phyloP scores from a whole-genome alignment of 179 eudicot species.

The Heliamphora pulchella region DNA sequence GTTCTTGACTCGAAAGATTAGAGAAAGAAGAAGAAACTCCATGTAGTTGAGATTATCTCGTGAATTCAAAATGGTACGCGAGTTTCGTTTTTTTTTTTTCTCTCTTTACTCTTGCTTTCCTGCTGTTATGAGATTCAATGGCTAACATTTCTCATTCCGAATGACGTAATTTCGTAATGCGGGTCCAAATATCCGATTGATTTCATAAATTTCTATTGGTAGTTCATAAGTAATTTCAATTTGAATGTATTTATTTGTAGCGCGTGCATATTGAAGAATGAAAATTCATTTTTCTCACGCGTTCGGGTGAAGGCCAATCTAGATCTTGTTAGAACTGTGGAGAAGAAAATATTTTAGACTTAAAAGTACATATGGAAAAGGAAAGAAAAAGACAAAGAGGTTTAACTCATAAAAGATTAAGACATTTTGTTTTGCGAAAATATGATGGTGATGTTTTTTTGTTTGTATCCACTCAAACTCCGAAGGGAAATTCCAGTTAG shows the following conservation, averaged over 20 bases:
- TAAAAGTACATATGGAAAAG: neutral
- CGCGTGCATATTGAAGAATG: too few relatives aligned
- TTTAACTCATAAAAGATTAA: neutral
- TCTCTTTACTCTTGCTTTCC: neutral
- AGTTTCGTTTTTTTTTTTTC: neutral
- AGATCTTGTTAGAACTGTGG: neutral
- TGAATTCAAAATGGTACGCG: constrained; percentile 13
- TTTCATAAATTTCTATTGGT: neutral
- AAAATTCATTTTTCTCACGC: neutral
- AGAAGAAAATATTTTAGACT: neutral
- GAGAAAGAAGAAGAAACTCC: neutral
- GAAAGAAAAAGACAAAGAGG: neutral
- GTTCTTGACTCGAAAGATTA: constrained; percentile 8
- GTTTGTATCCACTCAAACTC: neutral
- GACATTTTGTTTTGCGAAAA: too few relatives aligned
- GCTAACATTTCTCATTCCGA: neutral
- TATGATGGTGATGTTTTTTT: too few relatives aligned
- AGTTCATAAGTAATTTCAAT: neutral
- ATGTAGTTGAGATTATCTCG: constrained; percentile 10
- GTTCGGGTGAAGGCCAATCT: neutral
- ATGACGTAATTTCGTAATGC: neutral
- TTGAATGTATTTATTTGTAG: neutral
- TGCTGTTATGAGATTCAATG: neutral
- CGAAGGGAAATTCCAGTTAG: neutral
- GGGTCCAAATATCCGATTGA: neutral